Evolutionary conservation across 495 filamentous ascomycete genomes (phyloP), one percentile per base, ranked within the genome.

Genomic region (Lophiotrema nucula): DNA sequence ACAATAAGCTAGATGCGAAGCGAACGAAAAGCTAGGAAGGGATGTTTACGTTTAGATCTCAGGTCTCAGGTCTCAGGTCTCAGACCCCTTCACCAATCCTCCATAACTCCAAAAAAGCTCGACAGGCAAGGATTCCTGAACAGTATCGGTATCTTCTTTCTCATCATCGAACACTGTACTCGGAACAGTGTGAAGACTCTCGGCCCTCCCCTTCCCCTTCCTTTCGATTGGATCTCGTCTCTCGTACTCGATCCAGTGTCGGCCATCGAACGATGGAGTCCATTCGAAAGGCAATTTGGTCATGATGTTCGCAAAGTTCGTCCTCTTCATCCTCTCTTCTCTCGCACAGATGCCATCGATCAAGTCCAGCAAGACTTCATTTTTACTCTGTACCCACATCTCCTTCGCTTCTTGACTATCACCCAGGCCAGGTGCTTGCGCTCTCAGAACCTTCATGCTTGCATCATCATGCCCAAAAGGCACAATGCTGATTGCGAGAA

Each of bases 401-500:
- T 15, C n/a, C 19, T 25, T 45, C 22, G 35, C 13, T 4, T n/a
- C 2, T 15, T 39, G 19, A 16, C 38, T 23, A 22, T 31, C n/a
- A 10, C 18, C 21, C 11, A 47, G 21, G 6, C 16, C 15, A 0
- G 26, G 15, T 16, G 47, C 26, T 37, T 53, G 41, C 22, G 10
- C 1, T 13, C 33, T 35, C 56, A 58, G 45, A 3, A 58, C 18
- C 15, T 47, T 18, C 37, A 13, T 21, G 5, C 37, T 52, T 1
- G 25, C 47, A 4, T 44, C 37, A 28, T 58, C 47, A 13, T 5
- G 12, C n/a, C 56, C 47, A 43, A 47, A 60, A 4, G 57, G 57
- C 4, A 47, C 47, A 11, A 60, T 46, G 23, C 42, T 60, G 43
- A 60, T 41, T 4, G 57, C 57, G 15, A 53, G 31, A 31, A 45